phyloP scores from a whole-genome alignment of 2,329 filamentous ascomycete genomes.

The Ophiostoma sp. region DNA sequence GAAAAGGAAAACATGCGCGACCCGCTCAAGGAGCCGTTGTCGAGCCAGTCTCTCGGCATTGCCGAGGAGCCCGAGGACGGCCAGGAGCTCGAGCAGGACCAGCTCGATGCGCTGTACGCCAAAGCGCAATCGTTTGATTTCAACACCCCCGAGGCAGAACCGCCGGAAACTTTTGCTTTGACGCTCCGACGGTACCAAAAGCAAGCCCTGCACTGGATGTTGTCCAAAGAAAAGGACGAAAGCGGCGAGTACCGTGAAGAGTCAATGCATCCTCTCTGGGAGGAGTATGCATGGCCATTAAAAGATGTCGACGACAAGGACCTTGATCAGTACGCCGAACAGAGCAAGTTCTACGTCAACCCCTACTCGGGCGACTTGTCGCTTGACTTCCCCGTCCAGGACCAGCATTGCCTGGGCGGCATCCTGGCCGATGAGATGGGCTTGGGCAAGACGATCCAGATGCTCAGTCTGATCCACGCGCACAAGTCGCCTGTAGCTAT shows the following conservation, averaged over 20 bases:
- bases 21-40: neutral
- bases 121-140: constrained; percentile 98
- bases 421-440: constrained; percentile 97
- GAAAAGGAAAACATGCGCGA: constrained; percentile 44
- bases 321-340: constrained; percentile 58
- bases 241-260: constrained; percentile 50
- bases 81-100: constrained; percentile 87
- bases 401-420: constrained; percentile 90
- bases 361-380: constrained; percentile 94
- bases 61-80: constrained; percentile 74
- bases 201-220: constrained; percentile 94
- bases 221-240: constrained; percentile 81
- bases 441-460: constrained; percentile 95
- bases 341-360: constrained; percentile 85
- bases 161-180: constrained; percentile 75
- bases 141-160: constrained; percentile 78
- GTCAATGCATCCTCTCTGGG: constrained; percentile 97
- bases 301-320: constrained; percentile 83
- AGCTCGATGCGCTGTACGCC: constrained; percentile 87
- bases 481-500: constrained; percentile 59
- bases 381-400: constrained; percentile 83
- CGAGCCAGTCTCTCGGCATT: constrained; percentile 1
- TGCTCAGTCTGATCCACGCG: constrained; percentile 87
- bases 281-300: constrained; percentile 84
- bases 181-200: constrained; percentile 87